Evolutionary conservation across 108 stramenopile species (phyloP).

Genomic region (Cyclotella atomus): DNA sequence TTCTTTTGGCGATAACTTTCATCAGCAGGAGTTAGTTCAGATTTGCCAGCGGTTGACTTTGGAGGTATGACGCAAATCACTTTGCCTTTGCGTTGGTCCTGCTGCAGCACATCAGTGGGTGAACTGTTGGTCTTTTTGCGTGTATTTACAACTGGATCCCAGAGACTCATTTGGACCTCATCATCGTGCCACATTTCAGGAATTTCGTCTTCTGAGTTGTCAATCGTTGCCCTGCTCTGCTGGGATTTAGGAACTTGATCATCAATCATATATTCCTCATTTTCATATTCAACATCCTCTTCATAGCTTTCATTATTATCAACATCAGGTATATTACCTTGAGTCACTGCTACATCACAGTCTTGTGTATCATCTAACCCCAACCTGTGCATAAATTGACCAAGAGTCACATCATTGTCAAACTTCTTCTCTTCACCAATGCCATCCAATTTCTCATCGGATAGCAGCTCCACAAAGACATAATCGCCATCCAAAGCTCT

Average conservation of each 20-base stretch:
- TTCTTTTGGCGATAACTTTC: constrained; percentile 28
- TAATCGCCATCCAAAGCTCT: constrained; percentile 87
- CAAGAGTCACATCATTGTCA: constrained; percentile 23
- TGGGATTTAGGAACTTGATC: constrained; percentile 3
- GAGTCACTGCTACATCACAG: constrained; percentile 4
- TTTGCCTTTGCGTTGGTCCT: constrained; percentile 55
- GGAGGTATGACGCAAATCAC: constrained; percentile 73
- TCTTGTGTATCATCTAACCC: constrained; percentile 23
- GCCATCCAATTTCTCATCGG: constrained; percentile 24
- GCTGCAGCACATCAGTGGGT: no score
- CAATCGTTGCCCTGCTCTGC: neutral
- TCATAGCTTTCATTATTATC: constrained; percentile 29
- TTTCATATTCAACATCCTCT: constrained; percentile 31
- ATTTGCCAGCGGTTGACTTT: constrained; percentile 45
- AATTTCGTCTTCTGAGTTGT: neutral
- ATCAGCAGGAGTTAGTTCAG: constrained; percentile 35
- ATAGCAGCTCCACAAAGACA: constrained; percentile 82
- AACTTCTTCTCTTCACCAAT: neutral
- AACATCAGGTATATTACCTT: constrained; percentile 5
- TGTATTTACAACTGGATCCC: constrained; percentile 79
- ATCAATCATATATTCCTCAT: constrained; percentile 30
- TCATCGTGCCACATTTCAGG: constrained; percentile 82
- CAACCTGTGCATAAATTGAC: constrained; percentile 30
- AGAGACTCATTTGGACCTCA: constrained; percentile 67
- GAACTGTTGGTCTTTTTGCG: constrained; percentile 27